Percentiles rank a stretch among this genome's conserved stretches.
phyloP scores from a whole-genome alignment of 805 yeast species.

The Yamadazyma scolyti region DNA sequence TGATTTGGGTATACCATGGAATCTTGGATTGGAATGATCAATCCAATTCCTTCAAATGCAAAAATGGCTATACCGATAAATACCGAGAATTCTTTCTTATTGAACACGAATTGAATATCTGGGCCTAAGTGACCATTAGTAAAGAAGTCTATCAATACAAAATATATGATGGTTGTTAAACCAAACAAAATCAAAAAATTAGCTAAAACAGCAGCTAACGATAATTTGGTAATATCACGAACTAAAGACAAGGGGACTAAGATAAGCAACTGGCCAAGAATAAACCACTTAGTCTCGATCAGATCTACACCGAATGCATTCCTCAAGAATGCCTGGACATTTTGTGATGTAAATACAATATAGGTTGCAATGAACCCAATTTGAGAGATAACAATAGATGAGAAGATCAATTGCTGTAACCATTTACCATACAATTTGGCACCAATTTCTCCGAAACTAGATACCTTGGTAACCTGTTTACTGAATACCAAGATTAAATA shows the following conservation, averaged over 20 bases:
- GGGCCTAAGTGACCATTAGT: slow-evolving; percentile 43
- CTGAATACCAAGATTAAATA: slow-evolving; percentile 61
- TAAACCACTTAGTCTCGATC: slow-evolving; percentile 44
- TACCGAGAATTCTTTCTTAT: slow-evolving; percentile 57
- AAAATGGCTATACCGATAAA: slow-evolving; percentile 83
- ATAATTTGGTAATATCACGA: slow-evolving; percentile 72
- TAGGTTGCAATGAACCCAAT: slow-evolving; percentile 80
- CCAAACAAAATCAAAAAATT: slow-evolving; percentile 68
- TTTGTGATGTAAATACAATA: slow-evolving; percentile 74
- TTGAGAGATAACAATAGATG: slow-evolving; percentile 67
- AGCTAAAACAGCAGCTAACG: slow-evolving; percentile 68
- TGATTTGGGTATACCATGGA: slow-evolving; percentile 75
- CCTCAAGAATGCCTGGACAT: slow-evolving; percentile 56
- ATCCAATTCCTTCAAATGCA: slow-evolving; percentile 86
- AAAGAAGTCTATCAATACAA: slow-evolving; percentile 44
- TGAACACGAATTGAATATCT: slow-evolving; percentile 49
- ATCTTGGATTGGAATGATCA: slow-evolving; percentile 77
- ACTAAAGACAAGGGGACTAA: slow-evolving; percentile 68
- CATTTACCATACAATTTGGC: slow-evolving; percentile 56
- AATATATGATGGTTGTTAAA: slow-evolving; percentile 58
- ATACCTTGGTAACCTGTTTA: slow-evolving; percentile 56
- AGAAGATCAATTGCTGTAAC: slow-evolving; percentile 60
- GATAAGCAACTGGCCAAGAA: slow-evolving; percentile 51
- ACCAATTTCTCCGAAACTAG: slow-evolving; percentile 82
- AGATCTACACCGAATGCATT: slow-evolving; percentile 45